Evolutionary conservation across 352 stramenopile genomes (phyloP).

Genomic region (Phytophthora hibernalis): DNA sequence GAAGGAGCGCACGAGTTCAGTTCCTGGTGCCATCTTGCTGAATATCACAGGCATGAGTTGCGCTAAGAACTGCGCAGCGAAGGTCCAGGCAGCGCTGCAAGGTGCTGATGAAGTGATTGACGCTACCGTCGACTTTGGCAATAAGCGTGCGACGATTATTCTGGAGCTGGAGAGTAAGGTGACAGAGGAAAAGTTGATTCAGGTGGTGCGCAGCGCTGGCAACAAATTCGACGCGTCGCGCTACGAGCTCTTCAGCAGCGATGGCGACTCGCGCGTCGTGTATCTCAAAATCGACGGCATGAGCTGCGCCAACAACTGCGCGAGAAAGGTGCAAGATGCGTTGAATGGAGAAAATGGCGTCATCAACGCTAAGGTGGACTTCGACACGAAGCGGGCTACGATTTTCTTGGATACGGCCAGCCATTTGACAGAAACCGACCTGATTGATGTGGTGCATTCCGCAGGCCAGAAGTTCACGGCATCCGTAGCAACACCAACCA

Average conservation of each 20-base stretch:
- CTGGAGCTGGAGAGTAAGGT: conserved; percentile 65
- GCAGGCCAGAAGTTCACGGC: conserved; percentile 71
- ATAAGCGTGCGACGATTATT: conserved; percentile 77
- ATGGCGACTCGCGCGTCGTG: conserved; percentile 76
- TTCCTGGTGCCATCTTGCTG: conserved; percentile 73
- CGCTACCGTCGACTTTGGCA: conserved; percentile 71
- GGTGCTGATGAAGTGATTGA: conserved; percentile 64
- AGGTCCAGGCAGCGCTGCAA: conserved; percentile 64
- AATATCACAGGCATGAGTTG: conserved; percentile 83
- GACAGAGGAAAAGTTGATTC: conserved; percentile 74
- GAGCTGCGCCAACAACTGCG: conserved; percentile 82
- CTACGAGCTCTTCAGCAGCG: conserved; percentile 66
- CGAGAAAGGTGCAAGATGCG: conserved; percentile 74
- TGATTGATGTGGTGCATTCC: conserved; percentile 70
- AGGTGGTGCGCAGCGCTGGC: conserved; percentile 55
- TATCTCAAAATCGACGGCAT: conserved; percentile 79
- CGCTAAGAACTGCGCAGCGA: conserved; percentile 65
- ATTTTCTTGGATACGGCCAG: conserved; percentile 80
- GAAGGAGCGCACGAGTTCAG: conserved; percentile 53
- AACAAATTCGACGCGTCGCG: conserved; percentile 62
- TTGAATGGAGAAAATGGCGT: conserved; percentile 68
- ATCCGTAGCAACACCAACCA: conserved; percentile 47
- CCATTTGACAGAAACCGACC: conserved; percentile 63
- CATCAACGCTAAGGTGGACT: conserved; percentile 84
- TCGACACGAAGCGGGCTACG: conserved; percentile 74